Evolutionary conservation across 257 asterid species (phyloP), one percentile per base, ranked within the genome.

Genomic region (Nicotiana undulata): DNA sequence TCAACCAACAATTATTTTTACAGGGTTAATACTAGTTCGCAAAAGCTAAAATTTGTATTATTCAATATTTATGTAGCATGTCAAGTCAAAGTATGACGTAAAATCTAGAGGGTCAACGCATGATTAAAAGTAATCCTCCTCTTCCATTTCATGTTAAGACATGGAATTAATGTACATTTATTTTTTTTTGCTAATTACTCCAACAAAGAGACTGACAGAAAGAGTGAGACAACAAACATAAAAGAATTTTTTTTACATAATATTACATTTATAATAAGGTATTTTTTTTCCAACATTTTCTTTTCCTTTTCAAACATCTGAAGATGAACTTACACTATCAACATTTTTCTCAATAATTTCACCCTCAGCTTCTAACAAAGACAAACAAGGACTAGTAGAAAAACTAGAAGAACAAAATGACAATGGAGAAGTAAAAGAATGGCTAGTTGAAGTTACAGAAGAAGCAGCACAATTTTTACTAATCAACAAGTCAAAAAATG

Each of bases 401-500:
- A 85, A 83, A 37, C 83, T 82, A 3, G 90, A 86, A 16, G 90
- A 89, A 12, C 82, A 79, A 53, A 79, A 87, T 2, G 91, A 90
- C n/a, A 86, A 83, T 0, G 89, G 90, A 46, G 90, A 87, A 1
- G 92, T 84, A 77, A 87, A 90, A 5, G 89, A 89, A 68, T 24
- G 63, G 44, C 75, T 83, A 13, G 83, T 64, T 6, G 85, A 18
- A 1, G 83, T 72, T 1, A 82, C 51, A 1, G 88, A 79, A 5
- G 85, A 86, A 13, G 85, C 85, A 74, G 81, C 83, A 29, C 10
- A 20, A n/a, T 44, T 79, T 24, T 83, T 84, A 49, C 83, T 86
- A 9, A 87, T 64, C 63, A 86, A 80, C 85, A 90, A 76, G 59
- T 91, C 92, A 17, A 85, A 88, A 74, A 90, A 91, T 5, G 92